Conservation (phyloP, 305 asterid species). For the Fraxinus baroniana region DNA sequence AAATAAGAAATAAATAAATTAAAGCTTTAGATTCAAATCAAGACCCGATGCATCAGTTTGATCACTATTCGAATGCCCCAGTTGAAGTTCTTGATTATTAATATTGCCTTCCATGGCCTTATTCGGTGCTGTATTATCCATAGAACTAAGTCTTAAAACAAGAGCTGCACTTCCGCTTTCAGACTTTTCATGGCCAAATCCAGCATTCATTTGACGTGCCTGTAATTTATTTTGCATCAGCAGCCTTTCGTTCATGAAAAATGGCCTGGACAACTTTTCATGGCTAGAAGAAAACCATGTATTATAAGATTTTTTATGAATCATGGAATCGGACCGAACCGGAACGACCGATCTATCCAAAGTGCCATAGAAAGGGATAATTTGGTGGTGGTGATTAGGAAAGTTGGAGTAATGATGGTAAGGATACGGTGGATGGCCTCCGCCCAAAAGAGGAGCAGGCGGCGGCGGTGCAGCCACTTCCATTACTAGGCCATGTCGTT, state of each 20-base stretch:
- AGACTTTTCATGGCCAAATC: constrained; percentile 27
- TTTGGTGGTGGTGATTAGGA: constrained; percentile 2
- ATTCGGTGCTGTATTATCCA: background rate
- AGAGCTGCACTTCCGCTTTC: constrained; percentile 23
- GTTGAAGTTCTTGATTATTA: constrained; percentile 14
- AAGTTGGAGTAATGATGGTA: constrained; percentile 39
- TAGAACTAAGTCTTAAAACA: constrained; percentile 16
- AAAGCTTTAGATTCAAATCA: constrained; percentile 64
- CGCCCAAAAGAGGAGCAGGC: background rate
- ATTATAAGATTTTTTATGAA: constrained; percentile 36
- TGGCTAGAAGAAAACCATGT: constrained; percentile 12
- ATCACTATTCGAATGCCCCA: constrained; percentile 17
- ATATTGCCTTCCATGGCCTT: constrained; percentile 21
- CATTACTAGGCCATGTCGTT: constrained; percentile 35
- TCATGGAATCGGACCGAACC: constrained; percentile 37
- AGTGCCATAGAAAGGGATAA: constrained; percentile 30
- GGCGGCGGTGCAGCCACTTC: constrained; percentile 23
- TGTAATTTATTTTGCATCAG: background rate
- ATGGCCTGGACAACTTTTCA: constrained; percentile 30
- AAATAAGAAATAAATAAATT: background rate
- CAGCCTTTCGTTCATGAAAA: constrained; percentile 22
- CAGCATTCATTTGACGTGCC: background rate
- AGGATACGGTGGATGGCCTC: constrained; percentile 37
- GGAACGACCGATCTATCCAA: constrained; percentile 34
- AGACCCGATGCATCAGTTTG: constrained; percentile 33